Conservation (phyloP, 768 basidiomycete species). For the Boletus speciosus region DNA sequence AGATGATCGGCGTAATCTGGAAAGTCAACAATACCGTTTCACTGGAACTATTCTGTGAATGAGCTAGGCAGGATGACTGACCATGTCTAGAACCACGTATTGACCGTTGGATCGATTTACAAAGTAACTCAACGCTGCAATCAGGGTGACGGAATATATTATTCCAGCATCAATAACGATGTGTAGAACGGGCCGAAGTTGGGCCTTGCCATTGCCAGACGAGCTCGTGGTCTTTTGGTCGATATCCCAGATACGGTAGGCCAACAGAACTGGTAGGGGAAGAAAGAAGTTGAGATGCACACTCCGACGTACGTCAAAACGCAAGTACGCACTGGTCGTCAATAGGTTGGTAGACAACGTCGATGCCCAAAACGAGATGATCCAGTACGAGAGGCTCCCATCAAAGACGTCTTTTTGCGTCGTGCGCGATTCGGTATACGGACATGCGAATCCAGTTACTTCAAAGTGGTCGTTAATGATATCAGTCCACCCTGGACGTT, state of each 20-base stretch:
- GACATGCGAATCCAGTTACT: not conserved
- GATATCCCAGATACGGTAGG: not conserved
- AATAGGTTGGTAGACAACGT: constrained; percentile 1
- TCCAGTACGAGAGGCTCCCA: not conserved
- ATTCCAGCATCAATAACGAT: constrained; percentile 4
- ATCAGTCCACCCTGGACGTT: not conserved
- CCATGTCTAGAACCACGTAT: constrained; percentile 4
- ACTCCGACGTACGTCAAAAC: too few species aligned
- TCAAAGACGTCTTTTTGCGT: not conserved
- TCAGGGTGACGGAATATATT: constrained; percentile 1
- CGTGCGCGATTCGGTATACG: not conserved
- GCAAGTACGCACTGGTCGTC: not conserved
- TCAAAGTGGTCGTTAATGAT: not conserved
- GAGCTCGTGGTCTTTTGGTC: too few species aligned
- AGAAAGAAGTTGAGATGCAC: too few species aligned
- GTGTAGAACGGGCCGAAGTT: not conserved
- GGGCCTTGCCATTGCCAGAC: not conserved
- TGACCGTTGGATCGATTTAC: not conserved
- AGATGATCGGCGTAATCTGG: constrained; percentile 11
- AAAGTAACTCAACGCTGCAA: not conserved
- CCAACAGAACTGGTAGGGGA: not conserved
- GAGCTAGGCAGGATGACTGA: not conserved
- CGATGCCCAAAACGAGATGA: not conserved
- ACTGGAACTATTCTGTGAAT: not conserved
- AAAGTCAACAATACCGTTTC: not conserved